These are phyloP conservation scores for Mucuna pruriens DNA, from an alignment of 306 rosid genomes.

Conservation along the genomic window DNA sequence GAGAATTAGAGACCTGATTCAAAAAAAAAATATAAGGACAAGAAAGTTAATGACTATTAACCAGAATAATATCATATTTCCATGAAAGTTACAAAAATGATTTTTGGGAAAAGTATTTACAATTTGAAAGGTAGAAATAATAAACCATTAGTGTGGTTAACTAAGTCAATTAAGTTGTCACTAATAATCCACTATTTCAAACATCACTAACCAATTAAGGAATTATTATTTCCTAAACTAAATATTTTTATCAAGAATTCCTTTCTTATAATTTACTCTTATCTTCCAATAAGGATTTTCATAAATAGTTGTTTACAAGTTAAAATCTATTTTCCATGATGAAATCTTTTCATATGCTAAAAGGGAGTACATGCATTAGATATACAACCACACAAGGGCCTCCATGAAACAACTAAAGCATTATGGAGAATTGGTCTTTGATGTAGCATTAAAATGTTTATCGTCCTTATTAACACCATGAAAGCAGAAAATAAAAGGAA, in stretches of 20 bases:
- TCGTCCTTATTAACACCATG: neutral
- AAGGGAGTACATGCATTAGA: constrained; percentile 10
- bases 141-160: neutral
- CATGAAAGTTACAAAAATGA: neutral
- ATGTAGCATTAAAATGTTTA: neutral
- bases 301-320: neutral
- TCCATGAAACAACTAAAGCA: neutral
- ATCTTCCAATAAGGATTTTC: constrained; percentile 13
- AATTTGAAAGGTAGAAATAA: neutral
- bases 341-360: neutral
- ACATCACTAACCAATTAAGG: neutral
- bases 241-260: constrained; percentile 10
- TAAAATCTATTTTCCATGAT: neutral
- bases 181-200: constrained; percentile 16
- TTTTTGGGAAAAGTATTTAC: neutral
- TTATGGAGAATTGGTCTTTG: neutral
- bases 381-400: constrained; percentile 6
- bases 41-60: neutral
- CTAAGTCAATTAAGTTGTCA: constrained; percentile 14
- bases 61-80: neutral
- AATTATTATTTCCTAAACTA: neutral
- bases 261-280: constrained; percentile 6
- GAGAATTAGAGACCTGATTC: neutral
- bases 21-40: constrained; percentile 26
- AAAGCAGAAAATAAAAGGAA: constrained; percentile 17